phyloP scores from a whole-genome alignment of 2,329 filamentous ascomycete genomes.

The Orbilia blumenaviensis region DNA sequence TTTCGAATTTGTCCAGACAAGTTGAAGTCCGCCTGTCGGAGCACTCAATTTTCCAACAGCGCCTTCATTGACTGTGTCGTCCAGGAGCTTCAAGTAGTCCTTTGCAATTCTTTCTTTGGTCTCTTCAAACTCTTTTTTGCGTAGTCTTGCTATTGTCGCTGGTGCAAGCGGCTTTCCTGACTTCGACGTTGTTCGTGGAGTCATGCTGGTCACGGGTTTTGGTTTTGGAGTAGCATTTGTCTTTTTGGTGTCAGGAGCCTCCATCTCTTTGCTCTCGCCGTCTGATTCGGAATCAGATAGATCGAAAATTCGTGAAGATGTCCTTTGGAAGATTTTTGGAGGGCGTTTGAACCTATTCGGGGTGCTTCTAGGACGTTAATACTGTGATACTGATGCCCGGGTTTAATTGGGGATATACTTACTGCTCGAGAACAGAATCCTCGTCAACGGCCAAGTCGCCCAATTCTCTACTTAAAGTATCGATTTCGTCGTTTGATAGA shows the following conservation, averaged over 20 bases:
- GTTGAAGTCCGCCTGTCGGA: constrained; percentile 21
- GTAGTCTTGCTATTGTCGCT: constrained; percentile 22
- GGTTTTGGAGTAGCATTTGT: neutral
- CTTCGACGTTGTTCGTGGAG: constrained; percentile 25
- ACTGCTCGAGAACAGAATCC: constrained; percentile 35
- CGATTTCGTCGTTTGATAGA: constrained; percentile 19
- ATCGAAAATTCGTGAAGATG: constrained; percentile 42
- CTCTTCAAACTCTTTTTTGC: constrained; percentile 33
- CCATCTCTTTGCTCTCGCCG: neutral
- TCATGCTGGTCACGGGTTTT: neutral
- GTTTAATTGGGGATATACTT: constrained; percentile 1
- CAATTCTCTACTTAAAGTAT: constrained; percentile 23
- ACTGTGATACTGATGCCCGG: neutral
- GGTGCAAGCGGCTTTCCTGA: constrained; percentile 21
- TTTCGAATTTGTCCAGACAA: constrained; percentile 46
- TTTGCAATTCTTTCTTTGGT: constrained; percentile 22
- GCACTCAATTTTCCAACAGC: constrained; percentile 28
- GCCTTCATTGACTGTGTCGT: constrained; percentile 31
- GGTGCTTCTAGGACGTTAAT: constrained; percentile 18
- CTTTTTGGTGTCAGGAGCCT: neutral
- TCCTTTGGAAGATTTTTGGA: constrained; percentile 33
- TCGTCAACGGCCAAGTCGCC: constrained; percentile 34
- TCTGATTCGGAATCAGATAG: constrained; percentile 38
- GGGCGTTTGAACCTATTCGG: constrained; percentile 43
- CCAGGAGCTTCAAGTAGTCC: constrained; percentile 29